Percentiles rank a stretch among this genome's conserved stretches.
phyloP scores from a whole-genome alignment of 768 basidiomycete genomes.

The Phallus indusiatus region DNA sequence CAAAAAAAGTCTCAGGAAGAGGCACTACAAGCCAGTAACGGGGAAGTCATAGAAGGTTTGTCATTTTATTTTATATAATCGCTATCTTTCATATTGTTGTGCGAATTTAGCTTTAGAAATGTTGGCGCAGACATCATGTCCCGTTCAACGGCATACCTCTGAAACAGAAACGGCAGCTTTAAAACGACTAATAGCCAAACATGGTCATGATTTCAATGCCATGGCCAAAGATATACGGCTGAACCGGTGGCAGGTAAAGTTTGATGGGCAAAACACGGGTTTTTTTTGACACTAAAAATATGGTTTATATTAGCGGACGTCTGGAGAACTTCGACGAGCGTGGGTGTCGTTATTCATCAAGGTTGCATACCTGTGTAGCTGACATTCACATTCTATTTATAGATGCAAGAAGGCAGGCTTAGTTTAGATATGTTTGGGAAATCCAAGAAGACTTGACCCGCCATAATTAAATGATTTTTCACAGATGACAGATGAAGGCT shows the following conservation, averaged over 20 bases:
- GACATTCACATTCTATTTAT: slow-evolving; percentile 1
- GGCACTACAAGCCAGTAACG: slow-evolving; percentile 19
- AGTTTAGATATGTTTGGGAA: neutral
- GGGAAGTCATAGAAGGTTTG: slow-evolving; percentile 34
- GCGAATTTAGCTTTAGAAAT: slow-evolving; percentile 51
- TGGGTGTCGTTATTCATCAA: slow-evolving; percentile 9
- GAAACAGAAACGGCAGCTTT: slow-evolving; percentile 62
- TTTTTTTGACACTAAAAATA: neutral
- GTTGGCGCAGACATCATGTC: slow-evolving; percentile 36
- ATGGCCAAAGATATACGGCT: slow-evolving; percentile 77
- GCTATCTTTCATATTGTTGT: slow-evolving; percentile 2
- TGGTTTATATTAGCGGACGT: slow-evolving; percentile 39
- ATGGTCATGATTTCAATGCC: slow-evolving; percentile 59
- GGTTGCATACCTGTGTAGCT: neutral
- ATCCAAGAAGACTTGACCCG: neutral
- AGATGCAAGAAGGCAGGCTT: slow-evolving; percentile 43
- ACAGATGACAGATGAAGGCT: neutral
- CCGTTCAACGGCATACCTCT: slow-evolving; percentile 55
- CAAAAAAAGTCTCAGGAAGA: neutral
- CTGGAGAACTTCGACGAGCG: slow-evolving; percentile 49
- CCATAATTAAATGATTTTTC: neutral
- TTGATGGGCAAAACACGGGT: neutral
- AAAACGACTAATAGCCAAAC: slow-evolving; percentile 49
- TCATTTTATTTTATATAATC: slow-evolving; percentile 3
- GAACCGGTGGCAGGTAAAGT: slow-evolving; percentile 57